Evolutionary conservation across 352 stramenopile species (phyloP).

Genomic region (Pythium guiyangense): DNA sequence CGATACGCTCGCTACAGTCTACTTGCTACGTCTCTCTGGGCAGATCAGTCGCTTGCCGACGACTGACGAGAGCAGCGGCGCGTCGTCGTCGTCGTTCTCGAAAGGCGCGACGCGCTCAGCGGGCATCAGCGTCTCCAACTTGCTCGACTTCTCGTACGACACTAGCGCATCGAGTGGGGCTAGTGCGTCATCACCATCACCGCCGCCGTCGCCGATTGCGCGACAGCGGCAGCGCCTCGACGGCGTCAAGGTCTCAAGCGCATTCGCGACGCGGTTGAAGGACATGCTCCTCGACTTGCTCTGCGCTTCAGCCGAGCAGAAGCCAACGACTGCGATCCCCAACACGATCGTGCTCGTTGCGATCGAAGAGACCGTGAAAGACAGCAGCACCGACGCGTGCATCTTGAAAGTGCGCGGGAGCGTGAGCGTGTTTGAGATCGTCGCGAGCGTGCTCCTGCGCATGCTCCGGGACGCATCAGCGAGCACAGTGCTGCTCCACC

Average conservation of each 20-base stretch:
- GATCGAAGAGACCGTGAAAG: conserved; percentile 51
- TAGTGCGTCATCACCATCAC: conserved; percentile 13
- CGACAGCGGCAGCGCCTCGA: conserved; percentile 32
- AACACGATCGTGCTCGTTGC: conserved; percentile 42
- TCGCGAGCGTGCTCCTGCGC: conserved; percentile 26
- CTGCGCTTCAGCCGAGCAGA: conserved; percentile 14
- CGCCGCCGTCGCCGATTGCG: conserved; percentile 24
- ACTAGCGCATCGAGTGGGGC: not conserved
- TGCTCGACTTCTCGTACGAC: conserved; percentile 63
- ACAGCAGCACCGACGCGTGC: conserved; percentile 30
- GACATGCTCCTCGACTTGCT: conserved; percentile 58
- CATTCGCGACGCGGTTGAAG: conserved; percentile 34
- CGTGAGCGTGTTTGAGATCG: conserved; percentile 62
- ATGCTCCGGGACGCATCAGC: conserved; percentile 23
- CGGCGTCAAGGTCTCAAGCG: conserved; percentile 33
- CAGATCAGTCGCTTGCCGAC: conserved; percentile 49
- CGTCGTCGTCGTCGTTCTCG: not conserved
- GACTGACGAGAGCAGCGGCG: not conserved
- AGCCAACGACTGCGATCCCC: conserved; percentile 9
- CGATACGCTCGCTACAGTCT: conserved; percentile 58
- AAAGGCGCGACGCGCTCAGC: not conserved
- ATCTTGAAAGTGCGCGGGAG: conserved; percentile 41
- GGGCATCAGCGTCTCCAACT: conserved; percentile 15
- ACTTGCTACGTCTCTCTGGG: conserved; percentile 53
- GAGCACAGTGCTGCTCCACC: conserved; percentile 38